Conservation (phyloP, 208 protist species). For the Entamoeba dispar region DNA sequence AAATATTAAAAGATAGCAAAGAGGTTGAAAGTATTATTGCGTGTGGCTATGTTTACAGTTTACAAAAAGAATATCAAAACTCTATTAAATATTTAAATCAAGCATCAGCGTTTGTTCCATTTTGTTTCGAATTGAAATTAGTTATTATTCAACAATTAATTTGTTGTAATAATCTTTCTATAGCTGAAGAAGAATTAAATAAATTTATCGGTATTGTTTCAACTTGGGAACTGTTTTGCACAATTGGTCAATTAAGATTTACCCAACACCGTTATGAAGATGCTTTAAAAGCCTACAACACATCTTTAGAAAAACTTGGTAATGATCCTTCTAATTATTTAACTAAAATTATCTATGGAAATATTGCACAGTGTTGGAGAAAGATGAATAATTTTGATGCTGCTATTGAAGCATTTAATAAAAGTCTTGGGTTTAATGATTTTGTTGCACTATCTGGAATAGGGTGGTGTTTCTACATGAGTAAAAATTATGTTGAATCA, state of each 20-base stretch:
- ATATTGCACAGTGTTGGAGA: background rate
- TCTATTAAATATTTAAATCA: background rate
- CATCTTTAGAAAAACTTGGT: background rate
- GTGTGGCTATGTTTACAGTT: background rate
- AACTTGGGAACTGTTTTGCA: background rate
- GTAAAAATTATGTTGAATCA: too few species aligned
- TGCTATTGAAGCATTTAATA: background rate
- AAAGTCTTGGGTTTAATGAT: background rate
- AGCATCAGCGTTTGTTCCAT: background rate
- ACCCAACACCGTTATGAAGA: background rate
- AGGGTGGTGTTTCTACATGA: background rate
- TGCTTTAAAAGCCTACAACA: background rate
- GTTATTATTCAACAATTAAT: background rate
- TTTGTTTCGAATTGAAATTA: background rate
- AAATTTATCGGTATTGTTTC: background rate
- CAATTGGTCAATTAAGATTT: background rate
- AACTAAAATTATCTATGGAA: background rate
- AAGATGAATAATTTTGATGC: background rate
- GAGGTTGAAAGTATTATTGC: background rate
- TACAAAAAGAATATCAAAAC: background rate
- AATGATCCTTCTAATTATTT: background rate
- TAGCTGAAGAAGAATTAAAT: background rate
- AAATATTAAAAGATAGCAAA: background rate
- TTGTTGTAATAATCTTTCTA: background rate
- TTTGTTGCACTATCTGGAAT: background rate